Conservation (phyloP, 106 monocot genomes). For the Triglochin maritima region DNA sequence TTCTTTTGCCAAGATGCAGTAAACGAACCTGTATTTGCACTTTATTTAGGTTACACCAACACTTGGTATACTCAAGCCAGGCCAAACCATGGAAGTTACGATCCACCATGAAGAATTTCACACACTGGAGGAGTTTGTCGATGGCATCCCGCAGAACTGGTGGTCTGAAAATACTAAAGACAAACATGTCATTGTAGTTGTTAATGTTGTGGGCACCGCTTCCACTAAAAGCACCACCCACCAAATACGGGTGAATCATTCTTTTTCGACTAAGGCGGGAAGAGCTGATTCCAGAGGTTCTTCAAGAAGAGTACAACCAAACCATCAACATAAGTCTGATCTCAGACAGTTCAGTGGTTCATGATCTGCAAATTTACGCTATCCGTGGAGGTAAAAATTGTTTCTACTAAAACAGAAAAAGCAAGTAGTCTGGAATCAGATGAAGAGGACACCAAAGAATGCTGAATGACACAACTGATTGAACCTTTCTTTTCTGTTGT, state of each 20-base stretch:
- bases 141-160: conserved; percentile 65
- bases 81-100: conserved; percentile 47
- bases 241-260: conserved; percentile 38
- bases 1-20: too few relatives aligned
- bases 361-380: too few relatives aligned
- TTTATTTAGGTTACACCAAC: conserved; percentile 47
- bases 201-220: conserved; percentile 45
- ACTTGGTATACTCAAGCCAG: conserved; percentile 53
- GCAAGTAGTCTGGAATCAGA: too few relatives aligned
- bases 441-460: too few relatives aligned
- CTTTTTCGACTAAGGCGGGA: conserved; percentile 17
- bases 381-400: too few relatives aligned
- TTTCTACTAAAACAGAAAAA: too few relatives aligned
- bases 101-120: conserved; percentile 57
- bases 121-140: conserved; percentile 46
- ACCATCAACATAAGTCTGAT: too few relatives aligned
- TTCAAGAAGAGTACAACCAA: too few relatives aligned
- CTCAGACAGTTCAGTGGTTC: too few relatives aligned
- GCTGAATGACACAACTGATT: too few relatives aligned
- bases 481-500: too few relatives aligned
- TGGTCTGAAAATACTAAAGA: conserved; percentile 73
- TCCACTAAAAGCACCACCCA: conserved; percentile 37
- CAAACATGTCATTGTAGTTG: conserved; percentile 39
- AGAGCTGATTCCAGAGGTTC: background rate
- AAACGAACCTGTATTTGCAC: background rate